A percentile compares a stretch with the other conserved stretches of the same genome.
These are phyloP conservation scores for Solanum piurae DNA, from an alignment of 257 asterid species.

Conservation along the genomic window DNA sequence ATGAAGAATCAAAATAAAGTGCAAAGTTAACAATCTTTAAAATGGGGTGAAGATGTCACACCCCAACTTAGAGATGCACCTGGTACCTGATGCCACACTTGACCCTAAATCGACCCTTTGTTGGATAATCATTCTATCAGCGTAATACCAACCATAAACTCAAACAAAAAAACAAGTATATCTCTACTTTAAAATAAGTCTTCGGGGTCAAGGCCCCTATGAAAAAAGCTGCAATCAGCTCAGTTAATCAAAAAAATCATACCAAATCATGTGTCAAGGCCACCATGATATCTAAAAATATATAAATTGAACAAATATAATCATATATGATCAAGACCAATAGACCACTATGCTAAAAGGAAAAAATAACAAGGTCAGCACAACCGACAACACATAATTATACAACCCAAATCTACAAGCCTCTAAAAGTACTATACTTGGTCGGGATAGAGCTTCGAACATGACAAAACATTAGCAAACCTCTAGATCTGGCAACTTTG, in stretches of 20 bases:
- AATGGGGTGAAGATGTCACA: neutral
- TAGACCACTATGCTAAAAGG: too few species aligned
- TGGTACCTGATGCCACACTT: neutral
- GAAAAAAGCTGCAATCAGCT: neutral
- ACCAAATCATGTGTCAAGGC: neutral
- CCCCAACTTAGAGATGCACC: neutral
- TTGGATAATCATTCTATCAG: neutral
- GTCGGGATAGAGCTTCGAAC: neutral
- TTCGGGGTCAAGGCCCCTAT: neutral
- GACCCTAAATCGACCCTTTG: neutral
- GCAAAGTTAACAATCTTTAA: neutral
- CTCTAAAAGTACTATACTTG: neutral
- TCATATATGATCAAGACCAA: neutral
- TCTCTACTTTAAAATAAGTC: neutral
- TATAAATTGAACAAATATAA: too few species aligned
- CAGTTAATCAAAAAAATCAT: neutral
- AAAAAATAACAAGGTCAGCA: neutral
- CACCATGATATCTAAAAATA: neutral
- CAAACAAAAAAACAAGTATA: too few species aligned
- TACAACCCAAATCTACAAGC: neutral
- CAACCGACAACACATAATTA: neutral
- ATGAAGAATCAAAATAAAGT: neutral
- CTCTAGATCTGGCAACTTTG: neutral
- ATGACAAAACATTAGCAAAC: neutral
- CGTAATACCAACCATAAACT: neutral